phyloP scores from a whole-genome alignment of 345 rosid genomes.

The Arabis hirsuta region DNA sequence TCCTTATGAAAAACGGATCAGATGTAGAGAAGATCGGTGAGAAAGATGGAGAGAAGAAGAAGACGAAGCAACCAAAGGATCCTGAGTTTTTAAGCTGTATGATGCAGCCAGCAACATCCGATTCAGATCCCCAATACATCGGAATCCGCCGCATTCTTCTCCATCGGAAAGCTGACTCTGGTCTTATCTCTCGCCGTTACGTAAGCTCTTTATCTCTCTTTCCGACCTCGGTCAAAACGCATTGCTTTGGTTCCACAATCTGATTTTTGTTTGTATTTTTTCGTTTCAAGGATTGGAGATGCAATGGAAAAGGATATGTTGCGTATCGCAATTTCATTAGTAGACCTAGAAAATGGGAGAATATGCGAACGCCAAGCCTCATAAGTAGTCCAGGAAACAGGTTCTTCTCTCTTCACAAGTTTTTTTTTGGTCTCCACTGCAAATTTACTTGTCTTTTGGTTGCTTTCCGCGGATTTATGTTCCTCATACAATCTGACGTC shows the following conservation, averaged over 20 bases:
- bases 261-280: background rate
- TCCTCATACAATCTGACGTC: conserved; percentile 73
- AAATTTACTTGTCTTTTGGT: background rate
- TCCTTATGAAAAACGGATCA: no score
- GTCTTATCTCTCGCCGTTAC: conserved; percentile 58
- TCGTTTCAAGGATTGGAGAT: conserved; percentile 84
- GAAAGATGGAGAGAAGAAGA: conserved; percentile 21
- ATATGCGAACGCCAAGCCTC: conserved; percentile 57
- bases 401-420: conserved; percentile 48
- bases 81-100: conserved; percentile 74
- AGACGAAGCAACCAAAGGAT: conserved; percentile 49
- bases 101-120: conserved; percentile 70
- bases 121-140: conserved; percentile 68
- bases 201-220: conserved; percentile 46
- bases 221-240: no score
- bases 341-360: conserved; percentile 89
- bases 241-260: no score
- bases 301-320: conserved; percentile 86
- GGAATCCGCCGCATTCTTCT: conserved; percentile 92
- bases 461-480: conserved; percentile 47
- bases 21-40: conserved; percentile 24
- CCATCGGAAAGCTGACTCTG: conserved; percentile 71
- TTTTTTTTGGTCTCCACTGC: background rate
- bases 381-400: conserved; percentile 91
- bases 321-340: conserved; percentile 85